Evolutionary conservation across 805 yeast genomes (phyloP).

Genomic region (Millerozyma miso): DNA sequence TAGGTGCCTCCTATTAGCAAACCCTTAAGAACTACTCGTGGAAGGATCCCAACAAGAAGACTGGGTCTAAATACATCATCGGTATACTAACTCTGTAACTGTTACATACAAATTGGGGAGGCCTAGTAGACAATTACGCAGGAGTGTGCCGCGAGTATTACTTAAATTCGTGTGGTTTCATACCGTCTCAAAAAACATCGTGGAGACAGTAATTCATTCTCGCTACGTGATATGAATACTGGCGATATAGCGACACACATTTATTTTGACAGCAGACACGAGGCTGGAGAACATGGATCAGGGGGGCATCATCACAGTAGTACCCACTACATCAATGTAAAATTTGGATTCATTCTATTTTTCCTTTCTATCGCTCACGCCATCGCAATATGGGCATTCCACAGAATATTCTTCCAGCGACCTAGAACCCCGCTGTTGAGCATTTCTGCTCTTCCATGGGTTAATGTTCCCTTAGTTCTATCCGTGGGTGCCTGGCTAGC

Average conservation of each 20-base stretch:
- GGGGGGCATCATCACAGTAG: conserved; percentile 1
- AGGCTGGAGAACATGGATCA: neutral
- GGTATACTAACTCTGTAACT: too few species aligned
- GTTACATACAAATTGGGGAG: too few species aligned
- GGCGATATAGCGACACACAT: neutral
- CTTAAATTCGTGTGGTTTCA: too few species aligned
- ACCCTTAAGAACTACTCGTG: too few species aligned
- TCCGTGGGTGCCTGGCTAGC: conserved; percentile 32
- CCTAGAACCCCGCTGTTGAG: neutral
- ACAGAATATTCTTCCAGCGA: neutral
- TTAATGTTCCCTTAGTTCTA: neutral
- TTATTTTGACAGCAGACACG: neutral
- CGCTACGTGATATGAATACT: too few species aligned
- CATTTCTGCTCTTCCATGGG: neutral
- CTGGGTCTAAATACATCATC: too few species aligned
- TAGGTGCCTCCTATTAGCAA: too few species aligned
- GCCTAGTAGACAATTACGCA: too few species aligned
- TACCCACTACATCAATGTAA: conserved; percentile 53
- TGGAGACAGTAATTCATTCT: too few species aligned
- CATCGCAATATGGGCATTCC: conserved; percentile 21
- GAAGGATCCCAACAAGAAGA: too few species aligned
- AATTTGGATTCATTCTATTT: conserved; percentile 56
- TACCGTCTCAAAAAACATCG: too few species aligned
- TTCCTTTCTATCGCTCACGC: conserved; percentile 40
- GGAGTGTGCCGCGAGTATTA: too few species aligned